phyloP scores from a whole-genome alignment of 805 yeast genomes.

The Suhomyces tanzawaensis region DNA sequence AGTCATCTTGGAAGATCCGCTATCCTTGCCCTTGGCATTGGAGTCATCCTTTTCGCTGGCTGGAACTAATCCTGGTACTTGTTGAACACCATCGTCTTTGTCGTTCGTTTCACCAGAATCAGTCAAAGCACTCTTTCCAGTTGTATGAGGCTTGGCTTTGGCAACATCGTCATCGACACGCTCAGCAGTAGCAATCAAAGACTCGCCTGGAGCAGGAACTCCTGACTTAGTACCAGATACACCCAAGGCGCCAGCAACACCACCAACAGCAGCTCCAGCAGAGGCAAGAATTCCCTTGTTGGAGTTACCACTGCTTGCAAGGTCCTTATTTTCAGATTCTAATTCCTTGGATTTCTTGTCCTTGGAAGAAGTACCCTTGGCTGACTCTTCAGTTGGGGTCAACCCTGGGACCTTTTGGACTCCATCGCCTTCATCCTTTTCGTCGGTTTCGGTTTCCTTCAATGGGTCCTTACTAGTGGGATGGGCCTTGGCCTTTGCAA shows the following conservation, averaged over 20 bases:
- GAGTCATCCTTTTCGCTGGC: constrained; percentile 3
- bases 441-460: constrained; percentile 1
- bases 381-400: constrained; percentile 3
- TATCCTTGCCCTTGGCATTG: constrained; percentile 1
- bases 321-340: neutral
- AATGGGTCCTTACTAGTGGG: constrained; percentile 1
- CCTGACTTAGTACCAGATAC: neutral
- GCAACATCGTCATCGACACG: constrained; percentile 15
- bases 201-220: constrained; percentile 10
- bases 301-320: neutral
- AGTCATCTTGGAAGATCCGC: constrained; percentile 2
- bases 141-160: constrained; percentile 11
- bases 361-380: neutral
- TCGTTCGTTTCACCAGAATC: neutral
- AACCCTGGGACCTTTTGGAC: constrained; percentile 22
- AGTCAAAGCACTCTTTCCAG: constrained; percentile 2
- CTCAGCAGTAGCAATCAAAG: constrained; percentile 21
- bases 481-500: constrained; percentile 12
- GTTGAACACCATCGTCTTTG: constrained; percentile 9
- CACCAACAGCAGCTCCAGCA: constrained; percentile 18
- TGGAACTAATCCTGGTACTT: constrained; percentile 19
- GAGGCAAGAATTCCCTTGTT: constrained; percentile 9
- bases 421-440: constrained; percentile 6
- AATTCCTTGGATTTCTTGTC: neutral
- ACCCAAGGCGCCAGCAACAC: constrained; percentile 4